Base-by-base conservation (phyloP, 805 yeast species). In the Ogataea henricii region DNA sequence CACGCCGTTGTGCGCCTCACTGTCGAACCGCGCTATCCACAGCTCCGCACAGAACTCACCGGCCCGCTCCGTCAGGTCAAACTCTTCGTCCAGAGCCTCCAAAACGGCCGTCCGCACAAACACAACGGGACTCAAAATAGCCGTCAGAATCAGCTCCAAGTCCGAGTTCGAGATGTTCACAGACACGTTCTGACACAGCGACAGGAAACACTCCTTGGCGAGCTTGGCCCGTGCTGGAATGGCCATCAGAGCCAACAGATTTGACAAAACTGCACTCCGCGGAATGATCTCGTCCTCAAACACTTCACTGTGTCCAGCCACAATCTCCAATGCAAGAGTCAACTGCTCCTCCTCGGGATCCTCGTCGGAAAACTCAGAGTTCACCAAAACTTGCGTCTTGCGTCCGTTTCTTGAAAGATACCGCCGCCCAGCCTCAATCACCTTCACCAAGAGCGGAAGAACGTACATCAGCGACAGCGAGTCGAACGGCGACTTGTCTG, bases 341-440 rank as follows among this genome's bases (percentile, higher is more conserved):
- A 90, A 70, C 57, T 88, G 92, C 63, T 90, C 97, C 65, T 91
- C 97, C 61, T 87, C 90, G n/a, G 83, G 83, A 56, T 83, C 89
- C 63, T 88, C 96, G 46, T 89, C 92, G 25, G 78, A 78, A 63
- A 84, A 87, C 57, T 88, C 95, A 2, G 83, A 71, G 25, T 82
- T 84, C 1, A 76, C 70, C 5, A 66, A 69, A 42, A 66, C 62
- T 8, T 69, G 65, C 2, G 71, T 75, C 58, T 81, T 83, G 38
- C 72, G 73, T 2, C 83, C 71, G 57, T 78, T 79, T 52, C 71
- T 76, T 45, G 78, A 58, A 1, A 86, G 78, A 35, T 75, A 78
- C 1, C 60, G 67, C 47, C 81, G 83, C 49, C 95, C 94, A 39
- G 75, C 78, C 46, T 81, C 81, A 54, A 90, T 69, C 6, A 88